Percentiles rank a stretch among this genome's conserved stretches.
These are phyloP conservation scores for Colletotrichum gloeosporioides DNA, from an alignment of 2,329 filamentous ascomycete genomes.

Conservation along the genomic window DNA sequence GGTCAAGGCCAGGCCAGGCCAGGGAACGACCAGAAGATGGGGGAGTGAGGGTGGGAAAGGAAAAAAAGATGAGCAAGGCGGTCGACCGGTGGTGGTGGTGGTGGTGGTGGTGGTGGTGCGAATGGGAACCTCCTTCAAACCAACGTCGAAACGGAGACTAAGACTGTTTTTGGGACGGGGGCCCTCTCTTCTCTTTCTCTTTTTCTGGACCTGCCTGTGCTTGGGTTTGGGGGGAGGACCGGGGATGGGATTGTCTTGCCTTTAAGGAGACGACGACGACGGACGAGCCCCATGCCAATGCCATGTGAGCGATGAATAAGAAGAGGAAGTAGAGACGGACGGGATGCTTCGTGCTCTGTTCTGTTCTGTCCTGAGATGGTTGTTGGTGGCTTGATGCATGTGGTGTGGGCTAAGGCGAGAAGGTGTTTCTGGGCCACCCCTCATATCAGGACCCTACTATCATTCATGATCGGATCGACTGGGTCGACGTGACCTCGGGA, in stretches of 20 bases:
- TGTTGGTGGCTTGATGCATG: constrained; percentile 19
- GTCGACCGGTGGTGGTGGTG: neutral
- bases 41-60: neutral
- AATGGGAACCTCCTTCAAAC: constrained; percentile 25
- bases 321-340: neutral
- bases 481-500: neutral
- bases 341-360: neutral
- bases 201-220: neutral
- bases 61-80: neutral
- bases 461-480: neutral
- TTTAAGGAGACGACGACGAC: neutral
- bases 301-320: neutral
- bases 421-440: neutral
- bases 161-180: neutral
- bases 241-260: neutral
- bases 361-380: neutral
- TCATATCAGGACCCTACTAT: constrained; percentile 14
- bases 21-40: neutral
- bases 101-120: constrained; percentile 9
- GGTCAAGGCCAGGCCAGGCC: neutral
- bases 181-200: neutral
- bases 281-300: neutral
- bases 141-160: constrained; percentile 20
- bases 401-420: constrained; percentile 9
- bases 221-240: neutral